These are phyloP conservation scores for Collybia sp. DNA, from an alignment of 768 basidiomycete genomes.

Conservation along the genomic window DNA sequence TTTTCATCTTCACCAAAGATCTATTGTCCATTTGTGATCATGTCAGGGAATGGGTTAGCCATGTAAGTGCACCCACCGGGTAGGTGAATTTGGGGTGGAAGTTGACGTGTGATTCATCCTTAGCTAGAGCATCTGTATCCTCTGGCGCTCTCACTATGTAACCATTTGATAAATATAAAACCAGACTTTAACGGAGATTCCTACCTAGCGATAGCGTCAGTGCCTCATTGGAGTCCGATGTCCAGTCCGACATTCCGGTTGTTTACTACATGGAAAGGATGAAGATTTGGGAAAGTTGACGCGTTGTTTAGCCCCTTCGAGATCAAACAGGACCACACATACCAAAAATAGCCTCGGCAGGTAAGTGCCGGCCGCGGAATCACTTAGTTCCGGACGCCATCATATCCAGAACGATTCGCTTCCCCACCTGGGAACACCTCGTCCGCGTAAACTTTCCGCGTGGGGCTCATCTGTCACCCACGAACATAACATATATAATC, in stretches of 20 bases:
- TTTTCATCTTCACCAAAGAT: constrained; percentile 97
- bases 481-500: no score
- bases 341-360: no score
- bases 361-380: no score
- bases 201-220: constrained; percentile 72
- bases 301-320: constrained; percentile 8
- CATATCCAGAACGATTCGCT: no score
- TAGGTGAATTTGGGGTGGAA: constrained; percentile 94
- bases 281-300: constrained; percentile 2
- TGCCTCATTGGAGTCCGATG: constrained; percentile 74
- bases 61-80: constrained; percentile 53
- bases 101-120: constrained; percentile 53
- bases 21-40: constrained; percentile 36
- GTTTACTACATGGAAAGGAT: background rate
- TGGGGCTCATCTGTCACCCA: no score
- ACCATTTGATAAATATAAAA: background rate
- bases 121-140: constrained; percentile 53
- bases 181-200: constrained; percentile 7
- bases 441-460: no score
- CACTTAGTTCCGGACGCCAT: no score
- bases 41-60: background rate
- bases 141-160: constrained; percentile 61
- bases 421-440: no score
- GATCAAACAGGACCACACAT: no score
- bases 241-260: constrained; percentile 63